Base-by-base conservation (phyloP, 2,329 filamentous ascomycete genomes). In the Fusarium dlaminii region DNA sequence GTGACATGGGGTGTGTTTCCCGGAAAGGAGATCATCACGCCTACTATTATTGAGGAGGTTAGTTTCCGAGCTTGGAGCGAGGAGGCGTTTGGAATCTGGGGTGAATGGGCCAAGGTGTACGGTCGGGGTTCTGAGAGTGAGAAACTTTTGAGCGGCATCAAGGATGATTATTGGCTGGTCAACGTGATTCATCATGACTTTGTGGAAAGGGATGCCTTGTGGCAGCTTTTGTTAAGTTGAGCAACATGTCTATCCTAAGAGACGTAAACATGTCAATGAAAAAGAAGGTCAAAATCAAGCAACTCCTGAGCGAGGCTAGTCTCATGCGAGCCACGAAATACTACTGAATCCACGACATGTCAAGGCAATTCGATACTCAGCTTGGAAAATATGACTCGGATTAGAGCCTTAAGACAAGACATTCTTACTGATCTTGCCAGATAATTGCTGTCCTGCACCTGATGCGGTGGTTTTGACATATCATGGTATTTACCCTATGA, bases 1-100 rank as follows among this genome's bases (percentile, higher is more conserved):
- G 96, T 99, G 5, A 99, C 96, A 0, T 98, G 96, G 96, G 96
- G 96, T 58, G 94, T 95, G 2, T 98, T 98, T 83, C 93, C 94
- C 0, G 94, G 94, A 46, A 98, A 98, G 84, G 96, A 98, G 83
- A 98, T 98, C 80, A 90, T 97, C 66, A 97, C 95, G 29, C 96
- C 96, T 7, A 98, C 96, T 4, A 98, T 98, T 79, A 97, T 98
- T 78, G 96, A 98, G 81, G 94, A 95, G 76, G 94, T 98, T 58
- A 96, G 93, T 81, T 98, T 98, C 87, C 89, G 91, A 71, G 94
- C 95, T 13, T 99, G 96, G 96, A 90, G 91, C 65, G 96, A 98
- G 80, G 96, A 99, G 86, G 96, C 96, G 2, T 99, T 96, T 84
- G 93, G 92, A 37, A 98, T 98, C 79, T 98, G 96, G 93, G 89